phyloP scores from a whole-genome alignment of 305 asterid species.

The Fraxinus albicans region DNA sequence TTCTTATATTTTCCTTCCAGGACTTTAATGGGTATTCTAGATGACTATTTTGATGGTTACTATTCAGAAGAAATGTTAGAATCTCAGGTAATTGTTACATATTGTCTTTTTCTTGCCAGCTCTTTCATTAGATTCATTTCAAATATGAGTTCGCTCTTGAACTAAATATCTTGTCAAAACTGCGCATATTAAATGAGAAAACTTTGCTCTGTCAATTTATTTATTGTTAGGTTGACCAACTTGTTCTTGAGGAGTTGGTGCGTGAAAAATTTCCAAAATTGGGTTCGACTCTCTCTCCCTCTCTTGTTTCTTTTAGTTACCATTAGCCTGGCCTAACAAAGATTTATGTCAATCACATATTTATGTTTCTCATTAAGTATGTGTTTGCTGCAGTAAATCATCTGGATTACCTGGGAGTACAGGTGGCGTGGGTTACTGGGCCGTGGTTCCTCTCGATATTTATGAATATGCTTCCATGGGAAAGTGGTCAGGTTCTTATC shows the following conservation, averaged over 20 bases:
- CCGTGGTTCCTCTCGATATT: conserved; percentile 98
- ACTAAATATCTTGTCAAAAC: neutral
- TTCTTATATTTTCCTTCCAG: conserved; percentile 40
- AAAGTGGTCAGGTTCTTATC: conserved; percentile 84
- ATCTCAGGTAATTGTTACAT: conserved; percentile 64
- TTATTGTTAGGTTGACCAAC: conserved; percentile 83
- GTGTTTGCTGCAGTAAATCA: conserved; percentile 70
- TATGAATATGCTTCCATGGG: conserved; percentile 99
- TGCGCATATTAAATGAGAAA: neutral
- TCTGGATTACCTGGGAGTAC: conserved; percentile 97
- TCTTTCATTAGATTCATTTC: conserved; percentile 9
- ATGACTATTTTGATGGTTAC: conserved; percentile 94
- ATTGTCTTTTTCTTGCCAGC: conserved; percentile 15
- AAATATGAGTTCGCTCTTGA: neutral
- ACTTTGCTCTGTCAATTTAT: conserved; percentile 21
- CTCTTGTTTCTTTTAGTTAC: neutral
- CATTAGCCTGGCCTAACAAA: neutral
- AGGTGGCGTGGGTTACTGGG: conserved; percentile 96
- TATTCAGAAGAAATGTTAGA: conserved; percentile 95
- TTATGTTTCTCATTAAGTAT: conserved; percentile 23
- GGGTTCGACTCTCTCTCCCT: conserved; percentile 44
- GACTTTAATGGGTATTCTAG: conserved; percentile 86
- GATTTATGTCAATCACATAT: conserved; percentile 1
- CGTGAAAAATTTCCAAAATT: conserved; percentile 82
- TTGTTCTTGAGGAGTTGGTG: conserved; percentile 92